Percentiles rank a stretch among this genome's conserved stretches.
These are phyloP conservation scores for Candida freyschussii DNA, from an alignment of 1,139 yeast species.

Conservation along the genomic window DNA sequence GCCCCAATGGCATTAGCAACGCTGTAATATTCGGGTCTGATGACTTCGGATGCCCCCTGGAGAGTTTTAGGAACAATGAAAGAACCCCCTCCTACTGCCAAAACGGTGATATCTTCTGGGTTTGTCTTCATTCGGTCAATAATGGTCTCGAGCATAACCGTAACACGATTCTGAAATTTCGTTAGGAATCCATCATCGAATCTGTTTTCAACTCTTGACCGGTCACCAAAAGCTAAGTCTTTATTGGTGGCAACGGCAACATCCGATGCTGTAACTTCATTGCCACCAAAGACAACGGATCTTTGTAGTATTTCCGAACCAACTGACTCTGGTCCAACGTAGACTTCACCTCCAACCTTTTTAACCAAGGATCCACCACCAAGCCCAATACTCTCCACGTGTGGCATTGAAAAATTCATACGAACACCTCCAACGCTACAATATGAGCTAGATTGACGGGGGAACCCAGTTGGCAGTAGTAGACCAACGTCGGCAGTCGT, in stretches of 20 bases:
- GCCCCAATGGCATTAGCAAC: conserved; percentile 46
- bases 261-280: conserved; percentile 34
- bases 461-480: conserved; percentile 36
- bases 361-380: conserved; percentile 43
- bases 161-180: conserved; percentile 25
- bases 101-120: conserved; percentile 37
- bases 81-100: conserved; percentile 42
- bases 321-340: conserved; percentile 35
- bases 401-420: conserved; percentile 42
- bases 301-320: conserved; percentile 32
- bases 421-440: conserved; percentile 39
- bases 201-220: conserved; percentile 15
- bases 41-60: conserved; percentile 36
- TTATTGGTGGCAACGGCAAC: conserved; percentile 26
- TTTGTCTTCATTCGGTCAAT: conserved; percentile 38
- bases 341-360: conserved; percentile 14
- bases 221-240: conserved; percentile 22
- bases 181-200: conserved; percentile 15
- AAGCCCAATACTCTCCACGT: conserved; percentile 38
- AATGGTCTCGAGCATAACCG: conserved; percentile 30
- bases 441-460: conserved; percentile 36
- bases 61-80: conserved; percentile 34
- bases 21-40: conserved; percentile 34
- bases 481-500: conserved; percentile 43
- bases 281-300: conserved; percentile 36